phyloP scores from a whole-genome alignment of 257 asterid genomes.

The Osmanthus fragrans region DNA sequence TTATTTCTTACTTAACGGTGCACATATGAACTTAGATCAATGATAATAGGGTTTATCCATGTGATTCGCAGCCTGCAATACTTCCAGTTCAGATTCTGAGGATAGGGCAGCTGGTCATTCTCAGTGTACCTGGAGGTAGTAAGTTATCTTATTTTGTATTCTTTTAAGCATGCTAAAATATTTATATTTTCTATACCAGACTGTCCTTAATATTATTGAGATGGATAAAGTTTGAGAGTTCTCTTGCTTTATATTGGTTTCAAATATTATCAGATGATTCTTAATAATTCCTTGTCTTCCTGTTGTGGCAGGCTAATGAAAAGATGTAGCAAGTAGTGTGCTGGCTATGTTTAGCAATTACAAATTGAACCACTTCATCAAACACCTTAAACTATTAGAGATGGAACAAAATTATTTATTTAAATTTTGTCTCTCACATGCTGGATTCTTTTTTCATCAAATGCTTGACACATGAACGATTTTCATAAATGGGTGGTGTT shows the following conservation, averaged over 20 bases:
- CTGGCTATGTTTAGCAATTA: not conserved
- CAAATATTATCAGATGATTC: not conserved
- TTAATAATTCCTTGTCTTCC: not conserved
- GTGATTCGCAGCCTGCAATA: slow-evolving; percentile 58
- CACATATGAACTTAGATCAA: slow-evolving; percentile 15
- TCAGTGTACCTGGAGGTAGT: slow-evolving; percentile 64
- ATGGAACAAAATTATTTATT: not conserved
- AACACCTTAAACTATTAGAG: not conserved
- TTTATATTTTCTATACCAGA: not conserved
- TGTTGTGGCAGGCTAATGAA: not conserved
- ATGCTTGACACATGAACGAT: too few relatives aligned
- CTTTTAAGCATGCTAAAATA: not conserved
- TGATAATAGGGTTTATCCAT: slow-evolving; percentile 17
- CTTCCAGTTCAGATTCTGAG: slow-evolving; percentile 65
- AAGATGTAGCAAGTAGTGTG: not conserved
- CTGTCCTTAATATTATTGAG: not conserved
- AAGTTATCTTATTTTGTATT: not conserved
- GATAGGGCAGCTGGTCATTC: slow-evolving; percentile 62
- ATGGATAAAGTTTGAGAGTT: not conserved
- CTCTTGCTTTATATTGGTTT: not conserved
- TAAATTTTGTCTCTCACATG: not conserved
- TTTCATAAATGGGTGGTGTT: too few relatives aligned
- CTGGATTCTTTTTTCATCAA: too few relatives aligned
- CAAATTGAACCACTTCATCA: not conserved
- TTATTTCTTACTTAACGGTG: slow-evolving; percentile 10